Conservation (phyloP, 2,329 filamentous ascomycete species). For the Aspergillus pseudoglaucus region DNA sequence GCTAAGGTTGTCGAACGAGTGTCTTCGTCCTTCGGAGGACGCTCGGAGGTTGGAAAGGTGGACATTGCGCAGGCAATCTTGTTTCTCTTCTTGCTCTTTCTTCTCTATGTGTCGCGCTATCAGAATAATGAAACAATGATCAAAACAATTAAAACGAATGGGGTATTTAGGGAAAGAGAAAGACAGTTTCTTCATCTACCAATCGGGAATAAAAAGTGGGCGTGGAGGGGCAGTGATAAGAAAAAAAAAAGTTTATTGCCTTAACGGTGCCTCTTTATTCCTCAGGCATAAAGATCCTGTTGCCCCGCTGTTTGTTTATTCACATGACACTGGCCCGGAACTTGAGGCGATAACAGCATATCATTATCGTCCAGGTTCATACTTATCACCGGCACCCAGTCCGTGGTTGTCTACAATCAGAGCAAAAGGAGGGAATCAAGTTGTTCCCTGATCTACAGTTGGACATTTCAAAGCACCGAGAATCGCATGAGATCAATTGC, state of each 20-base stretch:
- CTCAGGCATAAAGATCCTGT: slow-evolving; percentile 13
- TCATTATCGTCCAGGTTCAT: not conserved
- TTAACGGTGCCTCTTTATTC: slow-evolving; percentile 10
- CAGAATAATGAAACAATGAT: too few relatives aligned
- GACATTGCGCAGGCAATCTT: slow-evolving; percentile 17
- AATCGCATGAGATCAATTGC: not conserved
- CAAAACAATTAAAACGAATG: not conserved
- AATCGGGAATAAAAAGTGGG: not conserved
- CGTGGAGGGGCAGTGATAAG: slow-evolving; percentile 19
- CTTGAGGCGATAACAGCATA: slow-evolving; percentile 8
- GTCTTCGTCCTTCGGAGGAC: slow-evolving; percentile 17
- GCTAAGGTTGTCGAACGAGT: slow-evolving; percentile 29
- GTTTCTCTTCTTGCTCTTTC: not conserved
- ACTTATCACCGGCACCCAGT: not conserved
- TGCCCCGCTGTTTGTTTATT: slow-evolving; percentile 24
- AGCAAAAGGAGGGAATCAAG: not conserved
- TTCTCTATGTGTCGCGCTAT: too few relatives aligned
- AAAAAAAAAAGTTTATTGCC: slow-evolving; percentile 13
- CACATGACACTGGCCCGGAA: slow-evolving; percentile 4
- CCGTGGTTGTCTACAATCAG: not conserved
- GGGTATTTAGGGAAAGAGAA: not conserved
- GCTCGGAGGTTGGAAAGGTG: slow-evolving; percentile 18
- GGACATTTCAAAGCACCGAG: not conserved
- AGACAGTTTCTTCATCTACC: not conserved
- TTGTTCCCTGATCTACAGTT: not conserved